These are phyloP conservation scores for Dissoconium aciculare DNA, from an alignment of 2,329 filamentous ascomycete species.

Conservation along the genomic window DNA sequence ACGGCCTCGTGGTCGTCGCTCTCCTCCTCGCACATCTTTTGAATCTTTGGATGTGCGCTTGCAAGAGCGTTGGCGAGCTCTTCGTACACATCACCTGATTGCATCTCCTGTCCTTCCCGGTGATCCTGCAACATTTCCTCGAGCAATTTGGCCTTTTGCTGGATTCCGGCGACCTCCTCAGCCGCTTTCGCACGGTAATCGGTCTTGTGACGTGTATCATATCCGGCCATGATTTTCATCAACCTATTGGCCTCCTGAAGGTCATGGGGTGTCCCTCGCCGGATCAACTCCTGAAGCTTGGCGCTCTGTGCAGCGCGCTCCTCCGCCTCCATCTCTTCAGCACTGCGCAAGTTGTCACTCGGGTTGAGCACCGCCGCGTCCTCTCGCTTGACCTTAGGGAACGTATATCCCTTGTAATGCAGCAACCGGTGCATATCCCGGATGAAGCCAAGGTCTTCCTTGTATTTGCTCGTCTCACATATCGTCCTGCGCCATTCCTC, in stretches of 20 bases:
- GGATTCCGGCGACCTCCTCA: conserved; percentile 85
- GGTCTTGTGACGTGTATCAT: conserved; percentile 86
- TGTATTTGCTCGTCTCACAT: conserved; percentile 94
- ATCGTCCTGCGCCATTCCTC: conserved; percentile 98
- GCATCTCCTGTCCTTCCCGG: conserved; percentile 63
- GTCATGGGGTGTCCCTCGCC: conserved; percentile 79
- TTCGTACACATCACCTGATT: conserved; percentile 54
- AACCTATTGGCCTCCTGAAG: conserved; percentile 91
- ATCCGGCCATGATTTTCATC: conserved; percentile 99
- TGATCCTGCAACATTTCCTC: conserved; percentile 87
- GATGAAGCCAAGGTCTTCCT: conserved; percentile 91
- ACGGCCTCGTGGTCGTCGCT: conserved; percentile 94
- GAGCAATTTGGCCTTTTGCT: conserved; percentile 81
- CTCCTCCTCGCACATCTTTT: conserved; percentile 98
- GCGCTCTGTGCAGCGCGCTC: conserved; percentile 88
- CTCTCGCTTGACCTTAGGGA: conserved; percentile 80
- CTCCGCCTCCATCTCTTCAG: conserved; percentile 97
- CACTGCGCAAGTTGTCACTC: conserved; percentile 89
- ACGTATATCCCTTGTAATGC: conserved; percentile 93
- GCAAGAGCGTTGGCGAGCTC: conserved; percentile 80
- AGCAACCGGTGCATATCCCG: conserved; percentile 92
- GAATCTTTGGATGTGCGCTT: conserved; percentile 94
- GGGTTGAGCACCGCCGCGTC: conserved; percentile 94
- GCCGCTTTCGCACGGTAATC: conserved; percentile 96
- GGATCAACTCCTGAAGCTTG: conserved; percentile 94